These are phyloP conservation scores for Aspergillus transmontanensis DNA, from an alignment of 2,329 filamentous ascomycete species.

Conservation along the genomic window DNA sequence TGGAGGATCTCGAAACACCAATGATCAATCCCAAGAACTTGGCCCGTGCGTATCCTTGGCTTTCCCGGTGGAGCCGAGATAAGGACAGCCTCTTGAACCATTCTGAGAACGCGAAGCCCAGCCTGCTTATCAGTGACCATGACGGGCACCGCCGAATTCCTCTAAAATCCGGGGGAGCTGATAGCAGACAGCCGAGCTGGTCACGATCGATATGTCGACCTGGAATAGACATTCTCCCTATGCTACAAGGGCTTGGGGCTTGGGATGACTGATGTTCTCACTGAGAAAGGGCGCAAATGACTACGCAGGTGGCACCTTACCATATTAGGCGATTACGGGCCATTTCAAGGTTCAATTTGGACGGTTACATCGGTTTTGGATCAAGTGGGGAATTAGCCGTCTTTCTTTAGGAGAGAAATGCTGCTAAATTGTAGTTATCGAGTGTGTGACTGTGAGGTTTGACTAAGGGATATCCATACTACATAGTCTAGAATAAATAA, in stretches of 20 bases:
- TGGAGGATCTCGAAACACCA: too few species aligned
- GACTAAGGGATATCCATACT: background rate
- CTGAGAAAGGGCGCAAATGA: background rate
- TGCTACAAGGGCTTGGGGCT: too few species aligned
- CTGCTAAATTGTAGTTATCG: background rate
- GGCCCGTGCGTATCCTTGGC: background rate
- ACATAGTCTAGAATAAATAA: background rate
- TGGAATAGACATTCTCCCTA: constrained; percentile 2
- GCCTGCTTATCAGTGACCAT: constrained; percentile 8
- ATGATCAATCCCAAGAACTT: background rate
- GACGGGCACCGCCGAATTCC: constrained; percentile 11
- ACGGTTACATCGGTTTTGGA: too few species aligned
- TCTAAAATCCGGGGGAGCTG: background rate
- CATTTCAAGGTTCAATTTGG: background rate
- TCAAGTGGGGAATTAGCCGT: background rate
- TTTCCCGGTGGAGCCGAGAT: constrained; percentile 2
- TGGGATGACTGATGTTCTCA: background rate
- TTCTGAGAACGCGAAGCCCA: background rate
- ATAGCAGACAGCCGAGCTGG: constrained; percentile 11
- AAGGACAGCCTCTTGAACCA: background rate
- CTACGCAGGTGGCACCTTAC: background rate
- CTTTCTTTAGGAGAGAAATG: background rate
- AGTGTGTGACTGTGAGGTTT: background rate
- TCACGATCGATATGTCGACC: background rate
- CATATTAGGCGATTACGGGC: background rate